Evolutionary conservation across 768 basidiomycete species (phyloP), one percentile per base, ranked within the genome.

Genomic region (Boletus reticulatus): DNA sequence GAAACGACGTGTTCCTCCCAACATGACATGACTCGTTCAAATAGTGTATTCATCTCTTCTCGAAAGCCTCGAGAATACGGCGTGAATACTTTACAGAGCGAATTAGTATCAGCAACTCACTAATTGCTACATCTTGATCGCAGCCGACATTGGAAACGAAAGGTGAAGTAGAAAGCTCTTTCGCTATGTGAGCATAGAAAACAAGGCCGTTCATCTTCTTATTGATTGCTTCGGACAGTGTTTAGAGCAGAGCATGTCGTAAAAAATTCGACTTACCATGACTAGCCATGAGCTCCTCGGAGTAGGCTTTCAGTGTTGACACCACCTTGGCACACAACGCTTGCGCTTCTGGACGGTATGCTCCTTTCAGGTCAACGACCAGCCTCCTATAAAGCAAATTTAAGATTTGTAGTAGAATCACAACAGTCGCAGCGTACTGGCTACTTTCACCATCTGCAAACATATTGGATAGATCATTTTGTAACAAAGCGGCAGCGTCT

Each of bases 391-490:
- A 38, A 5, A 39, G n/a, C 47, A 57, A 46, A 54, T 32, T 14
- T 44, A 10, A 55, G 37, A 46, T 14, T 22, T 22, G 19, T 34
- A 12, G 32, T n/a, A 32, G 2, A 37, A 34, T 22, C 31, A 52
- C 14, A 41, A 14, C 2, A 22, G 36, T 57, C 13, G 47, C 17
- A 43, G 69, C 79, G 44, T 67, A 87, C 87, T 59, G 66, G 43
- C 76, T 72, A 49, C 73, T 72, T 46, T 76, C 75, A 43, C 75
- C 74, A 11, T 74, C 74, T 8, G 73, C 72, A 20, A 69, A 68
- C 48, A 80, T 77, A 50, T 72, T 73, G 3, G 70, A 60, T 37
- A 91, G 72, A 67, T 94, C 90, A 19, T 78, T 73, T 55, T 84
- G 82, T 43, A 92, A 73, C 13, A 75, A 72, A 43, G 73, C 64